phyloP scores from a whole-genome alignment of 805 yeast species.

The Ascoidea asiatica region DNA sequence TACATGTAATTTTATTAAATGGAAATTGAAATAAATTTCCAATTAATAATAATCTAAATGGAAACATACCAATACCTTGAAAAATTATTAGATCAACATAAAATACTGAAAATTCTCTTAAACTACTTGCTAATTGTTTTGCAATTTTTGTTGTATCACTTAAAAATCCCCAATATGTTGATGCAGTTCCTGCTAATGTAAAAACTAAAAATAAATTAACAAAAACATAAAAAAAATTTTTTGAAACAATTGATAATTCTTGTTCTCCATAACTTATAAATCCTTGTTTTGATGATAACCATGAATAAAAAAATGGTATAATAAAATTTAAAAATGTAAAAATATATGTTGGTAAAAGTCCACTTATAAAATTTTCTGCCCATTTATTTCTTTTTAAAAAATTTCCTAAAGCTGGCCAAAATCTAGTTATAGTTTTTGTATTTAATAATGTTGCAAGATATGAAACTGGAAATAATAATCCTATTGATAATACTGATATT shows the following conservation, averaged over 20 bases:
- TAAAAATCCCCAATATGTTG: conserved; percentile 63
- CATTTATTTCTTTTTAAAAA: conserved; percentile 49
- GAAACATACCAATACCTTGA: conserved; percentile 83
- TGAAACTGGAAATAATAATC: conserved; percentile 72
- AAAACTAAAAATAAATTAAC: conserved; percentile 88
- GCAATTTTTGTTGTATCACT: conserved; percentile 89
- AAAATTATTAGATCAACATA: conserved; percentile 78
- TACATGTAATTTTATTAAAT: conserved; percentile 45
- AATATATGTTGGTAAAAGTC: conserved; percentile 80
- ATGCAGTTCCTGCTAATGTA: conserved; percentile 87
- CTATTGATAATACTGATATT: conserved; percentile 56
- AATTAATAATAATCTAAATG: conserved; percentile 68
- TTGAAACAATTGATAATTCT: conserved; percentile 78
- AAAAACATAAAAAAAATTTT: conserved; percentile 89
- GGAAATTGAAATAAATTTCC: conserved; percentile 73
- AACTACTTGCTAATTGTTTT: conserved; percentile 68
- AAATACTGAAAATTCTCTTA: conserved; percentile 68
- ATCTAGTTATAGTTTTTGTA: conserved; percentile 58
- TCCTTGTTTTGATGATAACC: conserved; percentile 76
- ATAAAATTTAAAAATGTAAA: conserved; percentile 73
- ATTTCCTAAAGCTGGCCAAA: conserved; percentile 74
- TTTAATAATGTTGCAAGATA: conserved; percentile 76
- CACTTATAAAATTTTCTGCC: conserved; percentile 74
- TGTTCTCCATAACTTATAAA: conserved; percentile 86
- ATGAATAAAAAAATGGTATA: conserved; percentile 78